These are phyloP conservation scores for Backusella mclennaniae DNA, from an alignment of 192 early-diverging fungal genomes.

Conservation along the genomic window DNA sequence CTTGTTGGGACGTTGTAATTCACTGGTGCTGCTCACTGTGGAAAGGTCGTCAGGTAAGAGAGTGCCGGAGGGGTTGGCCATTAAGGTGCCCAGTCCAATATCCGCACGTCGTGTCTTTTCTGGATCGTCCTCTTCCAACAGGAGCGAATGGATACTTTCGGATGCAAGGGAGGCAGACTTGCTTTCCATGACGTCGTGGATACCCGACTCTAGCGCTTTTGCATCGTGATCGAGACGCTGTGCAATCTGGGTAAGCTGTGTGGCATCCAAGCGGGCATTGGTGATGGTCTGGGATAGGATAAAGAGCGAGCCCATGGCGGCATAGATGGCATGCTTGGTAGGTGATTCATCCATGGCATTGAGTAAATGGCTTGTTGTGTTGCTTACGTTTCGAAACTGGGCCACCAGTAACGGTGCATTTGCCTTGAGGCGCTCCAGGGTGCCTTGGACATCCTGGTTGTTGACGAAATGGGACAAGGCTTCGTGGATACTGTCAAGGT, in stretches of 20 bases:
- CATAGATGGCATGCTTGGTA: conserved; percentile 27
- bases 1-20: background rate
- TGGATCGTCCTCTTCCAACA: background rate
- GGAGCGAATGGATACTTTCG: background rate
- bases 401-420: conserved; percentile 33
- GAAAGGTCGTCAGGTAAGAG: background rate
- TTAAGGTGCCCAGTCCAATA: background rate
- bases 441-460: background rate
- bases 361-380: conserved; percentile 34
- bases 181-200: background rate
- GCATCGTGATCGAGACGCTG: conserved; percentile 2
- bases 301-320: conserved; percentile 30
- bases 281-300: conserved; percentile 30
- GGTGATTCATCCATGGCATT: conserved; percentile 2
- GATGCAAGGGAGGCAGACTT: background rate
- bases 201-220: background rate
- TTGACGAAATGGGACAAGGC: background rate
- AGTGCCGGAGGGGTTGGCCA: background rate
- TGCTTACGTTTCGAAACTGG: conserved; percentile 36
- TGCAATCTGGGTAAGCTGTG: background rate
- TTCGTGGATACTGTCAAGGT: conserved; percentile 11
- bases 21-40: background rate
- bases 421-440: conserved; percentile 9
- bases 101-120: background rate
- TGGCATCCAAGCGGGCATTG: conserved; percentile 10